Percentiles rank a stretch among this genome's conserved stretches.
Evolutionary conservation across 164 flowering plant genomes (phyloP).

Genomic region (Sextonia rubra): DNA sequence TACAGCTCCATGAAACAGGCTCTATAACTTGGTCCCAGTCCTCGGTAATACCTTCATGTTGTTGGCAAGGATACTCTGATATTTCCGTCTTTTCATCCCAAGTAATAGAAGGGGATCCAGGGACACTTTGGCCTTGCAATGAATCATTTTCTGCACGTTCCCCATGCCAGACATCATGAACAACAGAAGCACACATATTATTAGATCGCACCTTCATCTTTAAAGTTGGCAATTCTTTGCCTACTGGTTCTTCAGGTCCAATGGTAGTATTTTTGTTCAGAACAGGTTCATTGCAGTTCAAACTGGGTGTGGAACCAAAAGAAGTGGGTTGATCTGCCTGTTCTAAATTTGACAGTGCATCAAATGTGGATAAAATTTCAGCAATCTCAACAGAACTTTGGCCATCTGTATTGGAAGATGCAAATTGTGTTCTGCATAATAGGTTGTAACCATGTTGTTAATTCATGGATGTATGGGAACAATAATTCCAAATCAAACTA

Average conservation of each 20-base stretch:
- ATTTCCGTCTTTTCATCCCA: slow-evolving; percentile 85
- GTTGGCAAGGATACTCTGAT: slow-evolving; percentile 30
- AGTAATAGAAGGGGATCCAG: slow-evolving; percentile 46
- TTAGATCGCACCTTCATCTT: slow-evolving; percentile 17
- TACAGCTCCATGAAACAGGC: slow-evolving; percentile 15
- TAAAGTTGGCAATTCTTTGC: slow-evolving; percentile 27
- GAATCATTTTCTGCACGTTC: slow-evolving; percentile 22
- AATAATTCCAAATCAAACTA: neutral
- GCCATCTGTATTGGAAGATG: slow-evolving; percentile 31
- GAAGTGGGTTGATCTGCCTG: slow-evolving; percentile 29
- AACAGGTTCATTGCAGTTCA: slow-evolving; percentile 3
- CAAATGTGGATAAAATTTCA: slow-evolving; percentile 37
- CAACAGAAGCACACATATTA: slow-evolving; percentile 28
- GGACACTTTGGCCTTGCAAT: slow-evolving; percentile 26
- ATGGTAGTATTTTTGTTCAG: slow-evolving; percentile 30
- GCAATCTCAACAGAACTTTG: slow-evolving; percentile 27
- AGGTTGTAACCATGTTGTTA: slow-evolving; percentile 8
- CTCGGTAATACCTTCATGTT: slow-evolving; percentile 5
- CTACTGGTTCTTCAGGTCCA: slow-evolving; percentile 32
- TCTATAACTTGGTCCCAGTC: slow-evolving; percentile 22
- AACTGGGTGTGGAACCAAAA: slow-evolving; percentile 28
- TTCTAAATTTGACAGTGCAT: slow-evolving; percentile 38
- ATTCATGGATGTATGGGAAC: neutral
- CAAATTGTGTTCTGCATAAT: slow-evolving; percentile 41
- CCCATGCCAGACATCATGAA: slow-evolving; percentile 19